These are phyloP conservation scores for Limnomonas spitsbergensis DNA, from an alignment of 139 green algal genomes.

Conservation along the genomic window DNA sequence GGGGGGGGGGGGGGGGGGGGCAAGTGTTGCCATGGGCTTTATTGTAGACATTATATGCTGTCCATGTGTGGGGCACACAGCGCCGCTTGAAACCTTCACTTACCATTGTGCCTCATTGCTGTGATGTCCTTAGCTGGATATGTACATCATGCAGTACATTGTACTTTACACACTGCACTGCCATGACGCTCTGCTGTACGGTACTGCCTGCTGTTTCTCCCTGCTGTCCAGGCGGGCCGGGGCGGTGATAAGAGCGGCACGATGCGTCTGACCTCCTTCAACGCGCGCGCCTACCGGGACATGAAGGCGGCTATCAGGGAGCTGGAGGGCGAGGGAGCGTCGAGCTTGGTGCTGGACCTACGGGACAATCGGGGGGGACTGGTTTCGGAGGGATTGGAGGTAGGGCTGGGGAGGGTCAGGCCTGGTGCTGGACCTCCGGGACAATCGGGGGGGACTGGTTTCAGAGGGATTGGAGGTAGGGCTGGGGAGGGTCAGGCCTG, in stretches of 20 bases:
- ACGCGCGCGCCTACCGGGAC: conserved; percentile 10
- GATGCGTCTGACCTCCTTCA: conserved; percentile 15
- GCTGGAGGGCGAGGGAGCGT: neutral
- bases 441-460: conserved; percentile 63
- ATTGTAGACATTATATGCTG: too few species aligned
- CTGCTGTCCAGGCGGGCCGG: too few species aligned
- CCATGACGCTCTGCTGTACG: too few species aligned
- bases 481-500: conserved; percentile 27
- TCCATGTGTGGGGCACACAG: too few species aligned
- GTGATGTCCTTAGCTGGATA: too few species aligned
- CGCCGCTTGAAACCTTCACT: too few species aligned
- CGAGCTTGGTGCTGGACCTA: conserved; percentile 82
- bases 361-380: conserved; percentile 84
- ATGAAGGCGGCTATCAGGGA: neutral
- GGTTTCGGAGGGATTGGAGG: conserved; percentile 86
- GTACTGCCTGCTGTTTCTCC: too few species aligned
- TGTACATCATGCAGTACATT: too few species aligned
- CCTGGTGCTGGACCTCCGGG: conserved; percentile 88
- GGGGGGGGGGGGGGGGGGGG: too few species aligned
- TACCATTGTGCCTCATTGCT: too few species aligned
- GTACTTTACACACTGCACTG: too few species aligned
- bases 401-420: conserved; percentile 38
- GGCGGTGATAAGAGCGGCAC: neutral
- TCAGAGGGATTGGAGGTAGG: conserved; percentile 84
- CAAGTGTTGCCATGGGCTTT: too few species aligned